phyloP scores from a whole-genome alignment of 139 green algal species.

The Volvox reticuliferus region DNA sequence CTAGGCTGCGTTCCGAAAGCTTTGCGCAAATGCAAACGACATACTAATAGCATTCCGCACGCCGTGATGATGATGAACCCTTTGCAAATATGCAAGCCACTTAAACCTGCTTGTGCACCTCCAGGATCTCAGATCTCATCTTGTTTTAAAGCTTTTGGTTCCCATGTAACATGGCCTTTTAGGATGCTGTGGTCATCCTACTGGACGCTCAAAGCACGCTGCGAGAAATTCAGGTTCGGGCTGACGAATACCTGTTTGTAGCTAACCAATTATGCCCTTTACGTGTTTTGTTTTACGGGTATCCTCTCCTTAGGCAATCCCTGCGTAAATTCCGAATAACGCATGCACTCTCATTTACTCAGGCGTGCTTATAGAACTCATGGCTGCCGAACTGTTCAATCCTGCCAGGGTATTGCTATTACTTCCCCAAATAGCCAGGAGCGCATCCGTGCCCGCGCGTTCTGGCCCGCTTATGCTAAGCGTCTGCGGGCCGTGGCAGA shows the following conservation, averaged over 20 bases:
- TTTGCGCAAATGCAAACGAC: neutral
- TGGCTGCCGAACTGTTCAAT: neutral
- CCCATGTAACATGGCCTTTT: neutral
- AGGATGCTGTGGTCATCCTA: conserved; percentile 47
- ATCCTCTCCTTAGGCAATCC: neutral
- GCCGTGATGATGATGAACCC: neutral
- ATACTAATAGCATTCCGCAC: neutral
- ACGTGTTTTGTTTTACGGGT: neutral
- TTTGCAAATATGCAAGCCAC: neutral
- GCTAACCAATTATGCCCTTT: too few relatives aligned
- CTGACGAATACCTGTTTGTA: too few relatives aligned
- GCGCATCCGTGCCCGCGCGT: conserved; percentile 51
- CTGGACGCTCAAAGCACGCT: conserved; percentile 43
- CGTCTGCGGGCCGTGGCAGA: conserved; percentile 41
- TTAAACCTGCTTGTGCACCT: neutral
- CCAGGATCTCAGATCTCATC: neutral
- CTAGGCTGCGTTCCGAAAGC: neutral
- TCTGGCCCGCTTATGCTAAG: conserved; percentile 56
- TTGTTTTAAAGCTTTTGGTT: neutral
- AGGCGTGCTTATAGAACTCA: neutral
- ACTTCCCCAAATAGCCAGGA: conserved; percentile 41
- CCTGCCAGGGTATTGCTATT: conserved; percentile 45
- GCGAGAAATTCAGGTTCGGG: conserved; percentile 31
- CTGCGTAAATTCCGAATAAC: neutral
- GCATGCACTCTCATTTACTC: neutral